These are phyloP conservation scores for Colletotrichum euphorbiae DNA, from an alignment of 2,329 filamentous ascomycete genomes.

Conservation along the genomic window DNA sequence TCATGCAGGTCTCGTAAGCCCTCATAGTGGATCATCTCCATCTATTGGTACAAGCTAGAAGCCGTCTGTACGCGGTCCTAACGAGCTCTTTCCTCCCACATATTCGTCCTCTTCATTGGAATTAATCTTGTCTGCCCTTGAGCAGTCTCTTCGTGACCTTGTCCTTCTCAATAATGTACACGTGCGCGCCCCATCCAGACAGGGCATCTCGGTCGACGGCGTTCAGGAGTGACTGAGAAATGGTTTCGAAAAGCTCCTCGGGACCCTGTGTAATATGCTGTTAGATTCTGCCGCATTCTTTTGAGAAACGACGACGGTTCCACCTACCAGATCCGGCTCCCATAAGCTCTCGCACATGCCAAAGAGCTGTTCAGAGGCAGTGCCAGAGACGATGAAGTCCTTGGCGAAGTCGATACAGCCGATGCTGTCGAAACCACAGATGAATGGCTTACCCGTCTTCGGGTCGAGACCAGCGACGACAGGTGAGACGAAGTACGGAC, in stretches of 20 bases:
- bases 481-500: slow-evolving; percentile 94
- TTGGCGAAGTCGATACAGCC: slow-evolving; percentile 99
- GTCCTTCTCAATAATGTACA: slow-evolving; percentile 99
- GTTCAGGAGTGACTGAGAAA: slow-evolving; percentile 94
- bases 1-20: slow-evolving; percentile 34
- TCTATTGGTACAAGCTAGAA: slow-evolving; percentile 52
- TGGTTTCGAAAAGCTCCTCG: slow-evolving; percentile 97
- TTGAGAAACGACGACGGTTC: background rate
- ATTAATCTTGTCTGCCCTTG: slow-evolving; percentile 94
- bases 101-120: slow-evolving; percentile 2
- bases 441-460: slow-evolving; percentile 94
- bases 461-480: slow-evolving; percentile 96
- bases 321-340: slow-evolving; percentile 93
- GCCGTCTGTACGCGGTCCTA: slow-evolving; percentile 38
- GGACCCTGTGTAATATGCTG: slow-evolving; percentile 69
- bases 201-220: slow-evolving; percentile 96
- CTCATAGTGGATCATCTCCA: slow-evolving; percentile 42
- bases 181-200: slow-evolving; percentile 97
- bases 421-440: slow-evolving; percentile 99
- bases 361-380: slow-evolving; percentile 96
- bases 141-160: slow-evolving; percentile 99
- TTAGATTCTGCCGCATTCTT: slow-evolving; percentile 37
- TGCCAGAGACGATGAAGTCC: slow-evolving; percentile 98
- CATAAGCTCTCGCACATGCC: slow-evolving; percentile 98
- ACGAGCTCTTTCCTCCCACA: slow-evolving; percentile 17